phyloP scores from a whole-genome alignment of 1,139 yeast genomes.

The Debaryomyces nepalensis region DNA sequence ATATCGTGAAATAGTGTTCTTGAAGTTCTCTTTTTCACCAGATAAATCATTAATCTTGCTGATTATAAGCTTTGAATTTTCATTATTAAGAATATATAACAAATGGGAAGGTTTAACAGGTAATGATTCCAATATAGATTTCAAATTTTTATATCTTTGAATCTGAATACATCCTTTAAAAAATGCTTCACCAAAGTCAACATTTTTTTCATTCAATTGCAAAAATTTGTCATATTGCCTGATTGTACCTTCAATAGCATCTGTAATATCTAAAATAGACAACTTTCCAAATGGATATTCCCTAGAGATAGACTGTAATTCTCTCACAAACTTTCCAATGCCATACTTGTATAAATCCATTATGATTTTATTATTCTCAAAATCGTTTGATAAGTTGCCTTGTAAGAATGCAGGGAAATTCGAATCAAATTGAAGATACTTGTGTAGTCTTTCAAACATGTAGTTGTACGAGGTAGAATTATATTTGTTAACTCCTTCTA shows the following conservation, averaged over 20 bases:
- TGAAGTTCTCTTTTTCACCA: slow-evolving; percentile 15
- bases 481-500: slow-evolving; percentile 24
- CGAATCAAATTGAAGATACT: slow-evolving; percentile 19
- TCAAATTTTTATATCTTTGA: slow-evolving; percentile 31
- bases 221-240: slow-evolving; percentile 26
- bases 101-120: slow-evolving; percentile 17
- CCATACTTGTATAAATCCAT: slow-evolving; percentile 29
- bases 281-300: slow-evolving; percentile 27
- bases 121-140: slow-evolving; percentile 24
- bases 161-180: slow-evolving; percentile 31
- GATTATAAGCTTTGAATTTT: slow-evolving; percentile 11
- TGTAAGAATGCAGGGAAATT: slow-evolving; percentile 19
- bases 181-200: slow-evolving; percentile 21
- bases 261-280: slow-evolving; percentile 21
- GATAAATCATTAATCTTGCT: slow-evolving; percentile 17
- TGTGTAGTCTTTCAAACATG: slow-evolving; percentile 29
- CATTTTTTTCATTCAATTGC: slow-evolving; percentile 16
- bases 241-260: slow-evolving; percentile 27
- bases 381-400: slow-evolving; percentile 15
- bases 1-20: neutral
- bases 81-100: slow-evolving; percentile 14
- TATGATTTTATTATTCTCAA: slow-evolving; percentile 16
- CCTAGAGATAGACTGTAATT: slow-evolving; percentile 28
- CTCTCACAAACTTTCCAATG: slow-evolving; percentile 29
- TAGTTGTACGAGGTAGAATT: slow-evolving; percentile 25